A percentile compares a stretch with the other conserved stretches of the same genome.
These are phyloP conservation scores for Chrysanthemum seticuspe DNA, from an alignment of 129 eudicot genomes.

Conservation along the genomic window DNA sequence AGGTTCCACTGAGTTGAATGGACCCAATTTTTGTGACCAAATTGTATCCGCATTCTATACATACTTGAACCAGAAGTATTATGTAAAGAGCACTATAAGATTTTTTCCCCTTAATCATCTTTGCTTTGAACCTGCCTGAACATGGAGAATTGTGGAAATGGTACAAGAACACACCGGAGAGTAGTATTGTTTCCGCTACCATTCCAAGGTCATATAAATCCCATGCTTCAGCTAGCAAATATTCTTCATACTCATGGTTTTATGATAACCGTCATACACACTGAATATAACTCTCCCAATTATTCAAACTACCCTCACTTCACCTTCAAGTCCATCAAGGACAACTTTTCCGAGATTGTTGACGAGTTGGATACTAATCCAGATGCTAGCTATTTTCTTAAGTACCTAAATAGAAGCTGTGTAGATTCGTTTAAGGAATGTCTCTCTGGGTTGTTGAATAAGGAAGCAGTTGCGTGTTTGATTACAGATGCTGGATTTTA, in stretches of 20 bases:
- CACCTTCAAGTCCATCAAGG: slow-evolving; percentile 31
- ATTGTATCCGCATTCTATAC: too few species aligned
- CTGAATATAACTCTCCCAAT: slow-evolving; percentile 38
- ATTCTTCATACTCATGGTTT: slow-evolving; percentile 43
- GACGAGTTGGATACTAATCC: neutral
- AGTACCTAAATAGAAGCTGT: slow-evolving; percentile 38
- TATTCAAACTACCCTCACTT: slow-evolving; percentile 35
- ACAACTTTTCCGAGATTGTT: slow-evolving; percentile 6
- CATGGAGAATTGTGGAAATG: neutral
- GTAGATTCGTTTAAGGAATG: slow-evolving; percentile 36
- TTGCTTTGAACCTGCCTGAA: neutral
- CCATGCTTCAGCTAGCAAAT: slow-evolving; percentile 48
- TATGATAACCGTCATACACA: slow-evolving; percentile 33
- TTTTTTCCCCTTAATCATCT: neutral
- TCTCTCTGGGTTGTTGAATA: slow-evolving; percentile 30
- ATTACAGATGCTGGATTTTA: slow-evolving; percentile 50
- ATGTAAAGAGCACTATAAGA: neutral
- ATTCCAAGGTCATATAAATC: slow-evolving; percentile 48
- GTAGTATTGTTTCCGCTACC: slow-evolving; percentile 36
- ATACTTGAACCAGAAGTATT: too few species aligned
- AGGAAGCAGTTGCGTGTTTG: slow-evolving; percentile 39
- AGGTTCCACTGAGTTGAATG: neutral
- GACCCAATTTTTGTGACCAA: neutral
- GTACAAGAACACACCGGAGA: slow-evolving; percentile 8
- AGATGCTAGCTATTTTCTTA: slow-evolving; percentile 7